Base-by-base conservation (phyloP, 768 basidiomycete genomes). In the Lactarius akahatsu region DNA sequence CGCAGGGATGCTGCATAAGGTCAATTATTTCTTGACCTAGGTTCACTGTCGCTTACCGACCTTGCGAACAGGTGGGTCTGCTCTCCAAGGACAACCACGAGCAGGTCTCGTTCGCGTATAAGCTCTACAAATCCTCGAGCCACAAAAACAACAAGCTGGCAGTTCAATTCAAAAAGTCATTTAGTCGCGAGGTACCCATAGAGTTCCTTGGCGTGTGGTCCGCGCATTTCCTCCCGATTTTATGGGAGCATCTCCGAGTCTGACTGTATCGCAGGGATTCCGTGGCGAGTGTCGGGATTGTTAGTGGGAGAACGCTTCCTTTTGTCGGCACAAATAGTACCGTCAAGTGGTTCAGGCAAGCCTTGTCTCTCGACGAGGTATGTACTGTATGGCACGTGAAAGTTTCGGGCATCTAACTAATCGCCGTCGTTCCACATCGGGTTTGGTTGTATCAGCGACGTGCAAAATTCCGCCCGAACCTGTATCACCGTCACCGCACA, bases 181-280 rank as follows among this genome's bases (percentile, higher is more conserved):
- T 90, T 72, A 90, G 85, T 61, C 82, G 79, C 45, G 76, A 78
- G 34, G 87, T 92, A 7, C 77, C 80, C 23, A 80, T 93, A n/a
- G 88, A 92, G 20, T 93, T 92, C 65, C 76, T 94, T 52, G 92
- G 92, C 0, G 86, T 91, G 57, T 93, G 90, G 90, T 90, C 82
- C 38, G 56, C 7, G 56, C 59, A 40, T 61, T 32, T 36, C 26
- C 18, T 36, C 4, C 23, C 16, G 20, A n/a, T 18, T 8, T 28
- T 32, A 32, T 52, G 18, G 34, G 45, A 45, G 47, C 7, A n/a
- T 54, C 20, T 36, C 7, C 3, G 8, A 36, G 23, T 50, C 40
- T 45, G 28, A 57, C 28, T 6, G 34, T n/a, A 23, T 57, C 15
- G 2, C 59, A 83, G 90, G 91, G 91, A 93, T 66, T 93, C 91